Evolutionary conservation across 805 yeast genomes (phyloP), one percentile per base, ranked within the genome.

Genomic region (Diddensiella caesifluorescens): DNA sequence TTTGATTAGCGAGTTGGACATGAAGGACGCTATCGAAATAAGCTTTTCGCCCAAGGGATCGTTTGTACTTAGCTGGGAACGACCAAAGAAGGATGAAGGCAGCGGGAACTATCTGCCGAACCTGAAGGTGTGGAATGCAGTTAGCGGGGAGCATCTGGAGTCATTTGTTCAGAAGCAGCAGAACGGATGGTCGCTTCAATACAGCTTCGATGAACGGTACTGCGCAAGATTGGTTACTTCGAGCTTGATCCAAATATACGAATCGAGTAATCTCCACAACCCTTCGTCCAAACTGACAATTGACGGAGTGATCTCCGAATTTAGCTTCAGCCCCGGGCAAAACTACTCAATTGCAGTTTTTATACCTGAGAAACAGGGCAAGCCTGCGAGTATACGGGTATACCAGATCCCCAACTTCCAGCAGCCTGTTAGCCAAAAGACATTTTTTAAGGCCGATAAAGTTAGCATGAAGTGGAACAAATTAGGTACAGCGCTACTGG

Each of bases 371-470:
- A 75, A 77, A 52, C 68, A 73, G 43, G 95, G 96, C 46, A 83
- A 83, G 59, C 98, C 97, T 2, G 95, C 97, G 13, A 75, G 72
- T 51, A 89, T 92, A 43, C 76, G 82, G 49, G 82, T 94, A 47
- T 92, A 83, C 67, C 81, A 83, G 56, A 71, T 86, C 47, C 88
- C 94, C 22, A 72, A 83, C 57, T 76, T 81, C 57, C 67, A 69
- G 51, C 85, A 79, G 53, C 90, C 95, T 25, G 79, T 87, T 38
- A 82, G 92, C 39, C 77, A 80, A 47, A 92, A 90, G 63, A 78
- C 86, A 45, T 86, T 92, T 56, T 92, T 92, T 75, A 89, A 90
- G 67, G 97, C 97, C 38, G 98, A 92, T 61, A 77, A 84, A 51
- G 92, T 96, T 64, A 81, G 77, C 54, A 75, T 92, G 68, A 82